These are phyloP conservation scores for Ramularia endophylla DNA, from an alignment of 2,329 filamentous ascomycete genomes.

Conservation along the genomic window DNA sequence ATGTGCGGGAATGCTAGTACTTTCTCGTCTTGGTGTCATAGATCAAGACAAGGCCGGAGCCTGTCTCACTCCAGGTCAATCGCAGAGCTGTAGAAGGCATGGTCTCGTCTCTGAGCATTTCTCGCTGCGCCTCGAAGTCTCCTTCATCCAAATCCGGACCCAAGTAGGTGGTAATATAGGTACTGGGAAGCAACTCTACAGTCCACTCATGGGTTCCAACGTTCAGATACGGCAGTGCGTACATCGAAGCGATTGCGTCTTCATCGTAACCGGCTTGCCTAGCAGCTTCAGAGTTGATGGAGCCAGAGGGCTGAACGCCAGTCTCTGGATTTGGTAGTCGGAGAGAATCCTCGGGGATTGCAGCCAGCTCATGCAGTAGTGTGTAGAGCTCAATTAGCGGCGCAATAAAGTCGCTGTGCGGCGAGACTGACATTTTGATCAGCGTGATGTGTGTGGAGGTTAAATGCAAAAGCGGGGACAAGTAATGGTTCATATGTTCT, in stretches of 20 bases:
- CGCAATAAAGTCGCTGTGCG: not conserved
- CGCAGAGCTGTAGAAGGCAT: too few species aligned
- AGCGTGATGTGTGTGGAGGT: too few species aligned
- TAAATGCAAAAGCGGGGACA: too few species aligned
- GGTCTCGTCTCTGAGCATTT: too few species aligned
- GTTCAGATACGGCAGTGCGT: not conserved
- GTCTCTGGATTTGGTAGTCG: not conserved
- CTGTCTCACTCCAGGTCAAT: too few species aligned
- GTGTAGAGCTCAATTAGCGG: conserved; percentile 1
- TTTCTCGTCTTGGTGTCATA: too few species aligned
- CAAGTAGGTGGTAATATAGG: not conserved
- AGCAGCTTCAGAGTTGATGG: not conserved
- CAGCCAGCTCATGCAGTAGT: not conserved
- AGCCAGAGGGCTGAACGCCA: not conserved
- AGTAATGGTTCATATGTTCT: too few species aligned
- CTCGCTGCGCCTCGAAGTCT: too few species aligned
- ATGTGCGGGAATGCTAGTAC: too few species aligned
- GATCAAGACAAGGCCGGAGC: too few species aligned
- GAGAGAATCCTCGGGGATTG: not conserved
- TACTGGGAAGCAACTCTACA: not conserved
- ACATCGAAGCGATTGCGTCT: conserved; percentile 1
- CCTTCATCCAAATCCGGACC: not conserved
- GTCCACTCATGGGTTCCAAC: not conserved
- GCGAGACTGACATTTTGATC: too few species aligned
- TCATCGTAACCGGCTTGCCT: not conserved